Evolutionary conservation across 140 eudicot genomes (phyloP).

Genomic region (Senecio squalidus): DNA sequence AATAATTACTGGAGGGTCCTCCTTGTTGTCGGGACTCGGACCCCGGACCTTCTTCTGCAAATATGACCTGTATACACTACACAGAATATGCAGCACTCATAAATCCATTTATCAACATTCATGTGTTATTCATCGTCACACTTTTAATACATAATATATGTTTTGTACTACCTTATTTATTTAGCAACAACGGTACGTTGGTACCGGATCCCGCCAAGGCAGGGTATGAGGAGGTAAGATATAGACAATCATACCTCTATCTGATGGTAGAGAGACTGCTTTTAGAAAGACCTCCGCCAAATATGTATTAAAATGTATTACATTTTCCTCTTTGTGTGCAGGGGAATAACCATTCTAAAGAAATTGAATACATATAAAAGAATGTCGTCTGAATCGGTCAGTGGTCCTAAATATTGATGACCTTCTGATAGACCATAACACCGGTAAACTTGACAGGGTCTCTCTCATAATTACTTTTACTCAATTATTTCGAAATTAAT

Average conservation of each 20-base stretch:
- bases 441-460: constrained; percentile 23
- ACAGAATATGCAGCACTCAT: constrained; percentile 20
- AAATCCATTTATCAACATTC: background rate
- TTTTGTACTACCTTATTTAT: background rate
- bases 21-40: too few relatives aligned
- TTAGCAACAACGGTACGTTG: too few relatives aligned
- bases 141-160: background rate
- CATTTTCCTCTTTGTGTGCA: background rate
- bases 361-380: constrained; percentile 16
- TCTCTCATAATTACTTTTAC: constrained; percentile 11
- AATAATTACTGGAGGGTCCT: constrained; percentile 24
- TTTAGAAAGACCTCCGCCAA: too few relatives aligned
- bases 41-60: constrained; percentile 27
- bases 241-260: too few relatives aligned
- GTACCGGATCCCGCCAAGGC: too few relatives aligned
- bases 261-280: too few relatives aligned
- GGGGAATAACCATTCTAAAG: constrained; percentile 5
- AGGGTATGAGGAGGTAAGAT: too few relatives aligned
- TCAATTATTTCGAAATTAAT: constrained; percentile 18
- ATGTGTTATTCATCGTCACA: constrained; percentile 11
- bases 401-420: constrained; percentile 32
- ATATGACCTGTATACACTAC: constrained; percentile 17
- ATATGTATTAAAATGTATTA: background rate
- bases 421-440: constrained; percentile 12
- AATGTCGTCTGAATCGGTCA: constrained; percentile 19